Evolutionary conservation across 78 protist species (phyloP).

Genomic region (Chrysochromulina parva): DNA sequence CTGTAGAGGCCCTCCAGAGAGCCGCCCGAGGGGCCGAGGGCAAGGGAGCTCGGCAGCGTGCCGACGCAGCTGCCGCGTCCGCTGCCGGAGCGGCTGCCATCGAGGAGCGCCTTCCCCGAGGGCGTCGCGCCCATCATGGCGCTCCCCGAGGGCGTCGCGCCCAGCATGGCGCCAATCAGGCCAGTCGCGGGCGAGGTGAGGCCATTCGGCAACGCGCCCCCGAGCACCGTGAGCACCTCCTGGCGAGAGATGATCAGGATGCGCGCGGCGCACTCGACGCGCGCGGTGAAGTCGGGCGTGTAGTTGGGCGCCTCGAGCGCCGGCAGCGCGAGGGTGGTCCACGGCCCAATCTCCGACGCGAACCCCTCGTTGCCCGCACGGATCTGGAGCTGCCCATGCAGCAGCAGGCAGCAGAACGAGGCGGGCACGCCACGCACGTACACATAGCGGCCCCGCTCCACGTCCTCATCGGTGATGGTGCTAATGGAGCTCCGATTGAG

Average conservation of each 20-base stretch:
- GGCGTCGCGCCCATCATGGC: no score
- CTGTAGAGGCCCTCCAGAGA: no score
- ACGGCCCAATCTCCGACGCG: conserved; percentile 68
- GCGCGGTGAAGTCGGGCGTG: conserved; percentile 24
- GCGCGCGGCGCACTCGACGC: not conserved
- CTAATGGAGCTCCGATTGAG: not conserved
- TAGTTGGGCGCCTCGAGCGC: not conserved
- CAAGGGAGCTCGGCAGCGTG: no score
- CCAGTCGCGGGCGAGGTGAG: no score
- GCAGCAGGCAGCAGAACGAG: conserved; percentile 49
- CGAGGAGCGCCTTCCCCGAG: no score
- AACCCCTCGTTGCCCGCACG: conserved; percentile 59
- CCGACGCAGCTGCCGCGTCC: no score
- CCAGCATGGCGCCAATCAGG: no score
- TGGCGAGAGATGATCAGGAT: not conserved
- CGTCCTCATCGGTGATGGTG: not conserved
- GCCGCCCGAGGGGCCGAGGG: no score
- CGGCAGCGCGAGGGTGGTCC: not conserved
- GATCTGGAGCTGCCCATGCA: conserved; percentile 64
- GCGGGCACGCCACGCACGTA: conserved; percentile 44
- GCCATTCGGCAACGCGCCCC: no score
- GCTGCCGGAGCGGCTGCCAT: no score
- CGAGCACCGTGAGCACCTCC: not conserved
- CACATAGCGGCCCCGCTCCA: not conserved
- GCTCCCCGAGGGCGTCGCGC: no score